phyloP scores from a whole-genome alignment of 2,329 filamentous ascomycete genomes.

The Purpureocillium lavendulum region DNA sequence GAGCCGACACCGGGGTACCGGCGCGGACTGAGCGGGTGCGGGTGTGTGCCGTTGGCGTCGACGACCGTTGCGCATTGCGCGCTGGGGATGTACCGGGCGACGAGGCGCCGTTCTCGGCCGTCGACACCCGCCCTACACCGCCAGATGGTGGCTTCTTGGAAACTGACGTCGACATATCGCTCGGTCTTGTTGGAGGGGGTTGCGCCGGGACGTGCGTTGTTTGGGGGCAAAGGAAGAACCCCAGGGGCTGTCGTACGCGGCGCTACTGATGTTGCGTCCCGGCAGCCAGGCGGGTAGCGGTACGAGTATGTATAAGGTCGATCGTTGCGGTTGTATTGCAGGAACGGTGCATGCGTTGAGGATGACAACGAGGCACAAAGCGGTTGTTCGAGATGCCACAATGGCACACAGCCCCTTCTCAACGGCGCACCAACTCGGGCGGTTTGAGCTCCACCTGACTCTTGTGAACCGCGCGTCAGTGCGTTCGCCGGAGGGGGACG shows the following conservation, averaged over 20 bases:
- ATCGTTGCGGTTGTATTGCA: neutral
- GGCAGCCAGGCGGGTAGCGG: too few species aligned
- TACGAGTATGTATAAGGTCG: neutral
- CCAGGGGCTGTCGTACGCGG: neutral
- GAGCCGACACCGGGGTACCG: conserved; percentile 62
- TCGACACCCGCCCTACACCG: conserved; percentile 36
- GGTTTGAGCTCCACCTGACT: conserved; percentile 1
- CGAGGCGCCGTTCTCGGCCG: conserved; percentile 26
- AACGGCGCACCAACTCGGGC: too few species aligned
- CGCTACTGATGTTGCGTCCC: neutral
- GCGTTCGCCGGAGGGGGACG: too few species aligned
- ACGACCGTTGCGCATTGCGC: conserved; percentile 31
- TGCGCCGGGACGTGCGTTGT: neutral
- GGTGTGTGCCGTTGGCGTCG: conserved; percentile 32
- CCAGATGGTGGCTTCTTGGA: conserved; percentile 45
- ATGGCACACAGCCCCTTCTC: neutral
- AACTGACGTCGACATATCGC: conserved; percentile 40
- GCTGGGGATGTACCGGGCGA: conserved; percentile 27
- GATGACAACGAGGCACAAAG: neutral
- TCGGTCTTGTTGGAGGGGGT: neutral
- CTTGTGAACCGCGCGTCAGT: too few species aligned
- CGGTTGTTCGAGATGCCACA: neutral
- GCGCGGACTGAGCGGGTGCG: conserved; percentile 59
- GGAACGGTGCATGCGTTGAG: neutral
- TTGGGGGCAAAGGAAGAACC: too few species aligned